Evolutionary conservation across 306 rosid genomes (phyloP).

Genomic region (Ormosia semicastrata): DNA sequence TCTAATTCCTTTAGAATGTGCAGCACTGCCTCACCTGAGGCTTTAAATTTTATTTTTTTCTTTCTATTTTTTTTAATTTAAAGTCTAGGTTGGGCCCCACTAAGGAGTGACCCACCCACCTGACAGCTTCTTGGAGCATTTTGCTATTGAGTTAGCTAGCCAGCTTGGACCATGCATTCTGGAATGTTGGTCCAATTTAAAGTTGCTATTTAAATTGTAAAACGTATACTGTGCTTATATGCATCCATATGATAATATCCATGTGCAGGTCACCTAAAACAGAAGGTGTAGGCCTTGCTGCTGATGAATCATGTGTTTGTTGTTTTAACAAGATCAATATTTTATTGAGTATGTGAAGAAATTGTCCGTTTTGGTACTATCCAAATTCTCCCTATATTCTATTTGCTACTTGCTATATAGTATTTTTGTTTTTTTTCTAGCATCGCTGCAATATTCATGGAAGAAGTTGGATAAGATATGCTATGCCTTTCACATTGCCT

Average conservation of each 20-base stretch:
- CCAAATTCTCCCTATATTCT: not conserved
- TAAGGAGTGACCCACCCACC: too few species aligned
- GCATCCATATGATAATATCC: conserved; percentile 2
- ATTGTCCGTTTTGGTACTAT: not conserved
- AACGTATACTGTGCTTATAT: not conserved
- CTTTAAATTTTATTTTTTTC: too few species aligned
- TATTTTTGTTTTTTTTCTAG: not conserved
- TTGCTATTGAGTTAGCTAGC: not conserved
- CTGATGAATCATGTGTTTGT: not conserved
- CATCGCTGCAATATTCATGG: not conserved
- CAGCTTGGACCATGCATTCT: conserved; percentile 19
- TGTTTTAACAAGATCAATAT: not conserved
- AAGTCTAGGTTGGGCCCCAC: too few species aligned
- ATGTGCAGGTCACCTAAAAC: conserved; percentile 18
- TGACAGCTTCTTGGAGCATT: conserved; percentile 8
- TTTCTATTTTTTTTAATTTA: too few species aligned
- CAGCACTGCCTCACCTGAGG: too few species aligned
- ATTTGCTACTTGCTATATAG: not conserved
- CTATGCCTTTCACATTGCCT: not conserved
- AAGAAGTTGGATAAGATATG: not conserved
- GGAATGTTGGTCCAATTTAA: not conserved
- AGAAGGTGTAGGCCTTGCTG: not conserved
- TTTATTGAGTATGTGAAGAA: not conserved
- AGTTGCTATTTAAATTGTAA: not conserved
- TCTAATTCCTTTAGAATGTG: too few species aligned